Evolutionary conservation across 2,329 filamentous ascomycete genomes (phyloP), one percentile per base, ranked within the genome.

Genomic region (Monosporascus sp.): DNA sequence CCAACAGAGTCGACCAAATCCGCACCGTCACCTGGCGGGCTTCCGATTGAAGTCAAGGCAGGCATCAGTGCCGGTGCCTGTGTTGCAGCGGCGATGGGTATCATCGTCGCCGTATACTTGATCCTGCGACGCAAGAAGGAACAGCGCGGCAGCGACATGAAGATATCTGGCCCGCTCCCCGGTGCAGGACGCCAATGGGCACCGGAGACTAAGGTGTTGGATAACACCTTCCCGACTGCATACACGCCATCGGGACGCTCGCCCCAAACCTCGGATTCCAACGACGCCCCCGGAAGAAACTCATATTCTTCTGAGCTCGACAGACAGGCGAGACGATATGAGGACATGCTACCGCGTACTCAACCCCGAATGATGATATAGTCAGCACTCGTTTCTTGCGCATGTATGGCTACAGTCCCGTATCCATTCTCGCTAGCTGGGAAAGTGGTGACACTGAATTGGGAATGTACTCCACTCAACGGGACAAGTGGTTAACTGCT

Each of bases 261-360:
- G 59, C 63, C 60, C n/a, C 52, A 58, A 8, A 59, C 58, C 1
- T 61, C 61, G 0, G 43, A 56, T 17, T 52, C 53, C 4, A 59
- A 62, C 38, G 62, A 62, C 22, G 57, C 57, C 8, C 53, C 56
- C 9, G 1, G 17, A 50, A 50, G 7, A 22, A 50, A 45, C 7
- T 62, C 59, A n/a, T 66, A 64, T n/a, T 56, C 52, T 24, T 56
- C 55, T 20, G 61, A 65, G 34, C 70, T 82, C 44, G 79, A 83
- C 59, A 70, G 76, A 62, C 75, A 76, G 55, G 74, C 78, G 3
- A 73, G 77, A 55, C 74, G 79, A 43, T 84, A 84, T 58, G 81
- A 84, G 65, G 81, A 84, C 57, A 80, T 83, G 79, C 61, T 79
- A 22, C 79, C 79, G 27, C 71, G 79, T 45, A 71, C 76, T 55